phyloP scores from a whole-genome alignment of 768 basidiomycete species.

The Leccinum variicolor region DNA sequence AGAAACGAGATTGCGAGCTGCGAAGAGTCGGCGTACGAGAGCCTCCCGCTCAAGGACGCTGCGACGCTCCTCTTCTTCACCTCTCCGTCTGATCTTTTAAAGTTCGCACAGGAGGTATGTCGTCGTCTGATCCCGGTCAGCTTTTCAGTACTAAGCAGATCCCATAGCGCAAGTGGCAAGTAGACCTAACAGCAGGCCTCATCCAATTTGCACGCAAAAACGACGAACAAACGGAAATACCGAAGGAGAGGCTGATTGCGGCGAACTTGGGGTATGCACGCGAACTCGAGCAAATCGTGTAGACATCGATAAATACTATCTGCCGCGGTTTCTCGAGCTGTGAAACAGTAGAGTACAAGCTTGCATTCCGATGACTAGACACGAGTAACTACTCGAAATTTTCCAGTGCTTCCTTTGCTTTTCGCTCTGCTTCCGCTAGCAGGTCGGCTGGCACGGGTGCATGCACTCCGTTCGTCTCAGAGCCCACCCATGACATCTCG shows the following conservation, averaged over 20 bases:
- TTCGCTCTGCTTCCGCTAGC: constrained; percentile 77
- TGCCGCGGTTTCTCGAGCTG: not conserved
- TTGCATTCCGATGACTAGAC: constrained; percentile 22
- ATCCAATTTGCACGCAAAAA: constrained; percentile 80
- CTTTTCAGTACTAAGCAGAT: not conserved
- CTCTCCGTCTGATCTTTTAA: constrained; percentile 70
- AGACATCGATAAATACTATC: no score
- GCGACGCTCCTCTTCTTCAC: constrained; percentile 90
- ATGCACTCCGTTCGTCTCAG: constrained; percentile 78
- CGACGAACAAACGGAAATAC: constrained; percentile 83
- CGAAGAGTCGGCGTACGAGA: constrained; percentile 91
- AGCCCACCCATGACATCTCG: constrained; percentile 95
- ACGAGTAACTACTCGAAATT: constrained; percentile 44
- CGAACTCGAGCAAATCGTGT: constrained; percentile 91
- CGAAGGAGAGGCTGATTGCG: constrained; percentile 78
- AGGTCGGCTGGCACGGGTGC: constrained; percentile 83
- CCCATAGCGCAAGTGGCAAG: constrained; percentile 76
- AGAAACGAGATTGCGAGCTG: constrained; percentile 98
- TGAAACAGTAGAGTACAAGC: constrained; percentile 4
- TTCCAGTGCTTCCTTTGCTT: constrained; percentile 85
- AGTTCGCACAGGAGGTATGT: constrained; percentile 77
- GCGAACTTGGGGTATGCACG: constrained; percentile 78
- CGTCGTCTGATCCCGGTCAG: not conserved
- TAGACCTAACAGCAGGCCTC: constrained; percentile 64
- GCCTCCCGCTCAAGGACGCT: constrained; percentile 86